Percentiles rank a stretch among this genome's conserved stretches.
These are phyloP conservation scores for Raffaelea arxii DNA, from an alignment of 2,329 filamentous ascomycete species.

Conservation along the genomic window DNA sequence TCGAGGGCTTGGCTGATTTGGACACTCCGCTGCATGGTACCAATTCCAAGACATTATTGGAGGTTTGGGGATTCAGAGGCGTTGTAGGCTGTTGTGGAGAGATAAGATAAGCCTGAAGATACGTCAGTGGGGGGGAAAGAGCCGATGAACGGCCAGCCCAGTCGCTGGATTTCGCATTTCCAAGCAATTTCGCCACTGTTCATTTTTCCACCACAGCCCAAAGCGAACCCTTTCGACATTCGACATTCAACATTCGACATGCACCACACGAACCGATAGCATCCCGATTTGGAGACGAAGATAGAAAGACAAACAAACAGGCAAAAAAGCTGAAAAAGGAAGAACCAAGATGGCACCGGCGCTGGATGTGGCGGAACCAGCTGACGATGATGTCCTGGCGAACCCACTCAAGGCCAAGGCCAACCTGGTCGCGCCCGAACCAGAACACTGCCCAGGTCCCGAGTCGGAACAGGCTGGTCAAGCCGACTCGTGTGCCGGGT, in stretches of 20 bases:
- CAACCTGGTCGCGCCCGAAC: conserved; percentile 84
- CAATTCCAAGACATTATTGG: too few relatives aligned
- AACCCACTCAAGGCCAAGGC: conserved; percentile 71
- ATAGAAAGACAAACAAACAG: background rate
- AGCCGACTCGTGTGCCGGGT: conserved; percentile 82
- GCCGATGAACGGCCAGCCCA: background rate
- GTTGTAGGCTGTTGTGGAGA: too few relatives aligned
- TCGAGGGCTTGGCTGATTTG: too few relatives aligned
- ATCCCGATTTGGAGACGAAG: too few relatives aligned
- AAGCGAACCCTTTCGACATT: background rate
- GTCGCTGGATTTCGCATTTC: conserved; percentile 4
- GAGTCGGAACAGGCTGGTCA: conserved; percentile 62
- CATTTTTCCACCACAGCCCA: too few relatives aligned
- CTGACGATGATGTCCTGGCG: conserved; percentile 59
- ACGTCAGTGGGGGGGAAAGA: conserved; percentile 10
- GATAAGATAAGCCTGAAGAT: conserved; percentile 10
- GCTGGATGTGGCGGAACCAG: conserved; percentile 60
- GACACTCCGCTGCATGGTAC: too few relatives aligned
- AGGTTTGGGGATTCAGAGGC: too few relatives aligned
- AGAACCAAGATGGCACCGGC: conserved; percentile 63
- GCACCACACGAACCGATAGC: too few relatives aligned
- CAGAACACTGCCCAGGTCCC: conserved; percentile 92
- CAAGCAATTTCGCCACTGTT: conserved; percentile 8
- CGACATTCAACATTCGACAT: too few relatives aligned
- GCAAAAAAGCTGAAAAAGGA: background rate